These are phyloP conservation scores for Prunus kanzakura DNA, from an alignment of 306 rosid species.

Conservation along the genomic window DNA sequence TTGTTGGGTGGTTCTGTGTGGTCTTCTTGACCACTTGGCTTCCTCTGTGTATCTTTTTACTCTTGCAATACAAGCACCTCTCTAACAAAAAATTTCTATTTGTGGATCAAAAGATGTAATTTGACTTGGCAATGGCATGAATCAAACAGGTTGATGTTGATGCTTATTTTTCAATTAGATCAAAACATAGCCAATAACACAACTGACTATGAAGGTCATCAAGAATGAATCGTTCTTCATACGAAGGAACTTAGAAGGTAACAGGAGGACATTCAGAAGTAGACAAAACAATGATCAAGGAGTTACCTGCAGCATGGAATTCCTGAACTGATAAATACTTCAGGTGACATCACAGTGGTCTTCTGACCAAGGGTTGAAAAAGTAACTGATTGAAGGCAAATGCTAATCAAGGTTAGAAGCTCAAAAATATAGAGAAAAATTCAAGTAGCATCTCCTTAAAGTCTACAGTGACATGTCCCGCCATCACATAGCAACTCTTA, in stretches of 20 bases:
- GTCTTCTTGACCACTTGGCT: too few species aligned
- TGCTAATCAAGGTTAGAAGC: conserved; percentile 12
- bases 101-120: not conserved
- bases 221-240: conserved; percentile 1
- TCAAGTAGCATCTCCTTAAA: conserved; percentile 14
- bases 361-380: conserved; percentile 94
- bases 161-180: conserved; percentile 13
- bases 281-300: conserved; percentile 11
- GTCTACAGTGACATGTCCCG: not conserved
- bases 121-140: not conserved
- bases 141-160: not conserved
- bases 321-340: conserved; percentile 76
- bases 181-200: conserved; percentile 20
- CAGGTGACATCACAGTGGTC: conserved; percentile 97
- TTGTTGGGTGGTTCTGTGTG: too few species aligned
- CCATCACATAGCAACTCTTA: not conserved
- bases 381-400: conserved; percentile 59
- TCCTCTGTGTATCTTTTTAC: too few species aligned
- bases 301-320: conserved; percentile 98
- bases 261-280: conserved; percentile 19
- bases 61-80: too few species aligned
- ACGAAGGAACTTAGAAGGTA: not conserved
- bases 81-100: not conserved
- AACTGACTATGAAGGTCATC: conserved; percentile 10
- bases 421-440: conserved; percentile 18